Base-by-base conservation (phyloP, 179 eudicot genomes). In the Silene coronaria region DNA sequence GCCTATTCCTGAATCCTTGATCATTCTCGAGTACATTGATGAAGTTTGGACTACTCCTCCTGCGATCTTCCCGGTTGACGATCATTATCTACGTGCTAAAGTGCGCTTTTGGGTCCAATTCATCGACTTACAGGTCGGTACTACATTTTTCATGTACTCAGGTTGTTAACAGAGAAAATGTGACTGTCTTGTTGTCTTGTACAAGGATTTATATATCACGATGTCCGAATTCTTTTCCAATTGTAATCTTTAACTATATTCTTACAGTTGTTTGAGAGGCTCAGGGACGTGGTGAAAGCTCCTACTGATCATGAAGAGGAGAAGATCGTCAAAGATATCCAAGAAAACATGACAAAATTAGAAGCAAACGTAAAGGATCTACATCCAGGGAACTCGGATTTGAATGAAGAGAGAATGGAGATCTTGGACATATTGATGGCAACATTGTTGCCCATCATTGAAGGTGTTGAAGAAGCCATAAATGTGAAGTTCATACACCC, bases 1-100 rank as follows among this genome's bases (percentile, higher is more conserved):
- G 6, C 82, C 87, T 11, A 32, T 85, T 32, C 70, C 78, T 21
- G 87, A 85, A 65, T 85, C 87, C 6, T 30, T 76, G 72, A 62
- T 82, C 81, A 84, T 84, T 67, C 72, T 79, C 28, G 81, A 82
- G 67, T 84, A 84, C 13, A 70, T 84, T 6, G 85, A 84, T 70
- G 79, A 84, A 72, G 77, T 36, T 12, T 84, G 87, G 87, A 76
- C 12, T 0, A 23, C 65, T 46, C 13, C 83, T 10, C 83, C 83
- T 22, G 60, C 36, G 13, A 78, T 84, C 27, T 66, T 81, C 38
- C 83, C 87, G 26, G n/a, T 16, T 7, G 74, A 65, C 21, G 65
- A 74, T 73, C 84, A 82, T 17, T 73, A 74, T 32, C 67, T n/a
- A 34, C 67, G 76, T 0, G 71, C 82, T 58, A 73, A 60, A 24